Conservation (phyloP, 345 rosid genomes). For the Populus euphratica region DNA sequence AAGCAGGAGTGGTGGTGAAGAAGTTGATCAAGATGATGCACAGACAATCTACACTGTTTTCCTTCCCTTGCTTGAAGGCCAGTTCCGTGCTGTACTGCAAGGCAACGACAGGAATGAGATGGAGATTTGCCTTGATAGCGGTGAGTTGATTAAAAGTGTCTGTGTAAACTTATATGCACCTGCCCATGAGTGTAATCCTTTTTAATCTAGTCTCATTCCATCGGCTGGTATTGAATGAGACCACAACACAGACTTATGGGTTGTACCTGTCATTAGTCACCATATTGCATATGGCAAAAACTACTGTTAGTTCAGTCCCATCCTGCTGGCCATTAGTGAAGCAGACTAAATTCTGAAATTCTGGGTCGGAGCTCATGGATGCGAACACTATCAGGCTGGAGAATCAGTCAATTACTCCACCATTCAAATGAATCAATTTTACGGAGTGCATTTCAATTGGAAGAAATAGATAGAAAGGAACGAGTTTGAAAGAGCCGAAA, state of each 20-base stretch:
- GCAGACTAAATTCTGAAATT: conserved; percentile 15
- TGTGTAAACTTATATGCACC: conserved; percentile 15
- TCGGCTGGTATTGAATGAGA: conserved; percentile 19
- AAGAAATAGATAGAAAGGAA: conserved; percentile 32
- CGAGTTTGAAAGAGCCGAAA: conserved; percentile 33
- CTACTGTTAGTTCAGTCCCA: conserved; percentile 22
- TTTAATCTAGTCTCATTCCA: conserved; percentile 19
- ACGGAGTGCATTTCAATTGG: conserved; percentile 29
- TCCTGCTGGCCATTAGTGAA: conserved; percentile 15
- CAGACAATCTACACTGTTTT: conserved; percentile 75
- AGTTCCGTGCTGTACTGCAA: conserved; percentile 86
- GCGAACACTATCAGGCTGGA: conserved; percentile 27
- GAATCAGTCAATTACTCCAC: conserved; percentile 26
- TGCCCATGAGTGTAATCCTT: conserved; percentile 5
- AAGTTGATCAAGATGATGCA: conserved; percentile 45
- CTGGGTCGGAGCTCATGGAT: conserved; percentile 29
- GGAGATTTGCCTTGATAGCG: conserved; percentile 95
- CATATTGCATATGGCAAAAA: conserved; percentile 6
- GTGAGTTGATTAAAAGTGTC: conserved; percentile 49
- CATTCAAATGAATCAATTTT: conserved; percentile 25
- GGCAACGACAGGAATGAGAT: conserved; percentile 80
- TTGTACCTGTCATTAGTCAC: conserved; percentile 15
- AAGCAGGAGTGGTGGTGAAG: conserved; percentile 59
- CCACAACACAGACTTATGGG: conserved; percentile 19
- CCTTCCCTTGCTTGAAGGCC: conserved; percentile 96